Percentiles rank a stretch among this genome's conserved stretches.
Conservation (phyloP, 371 early-diverging fungal genomes). For the Mortierella sp. region DNA sequence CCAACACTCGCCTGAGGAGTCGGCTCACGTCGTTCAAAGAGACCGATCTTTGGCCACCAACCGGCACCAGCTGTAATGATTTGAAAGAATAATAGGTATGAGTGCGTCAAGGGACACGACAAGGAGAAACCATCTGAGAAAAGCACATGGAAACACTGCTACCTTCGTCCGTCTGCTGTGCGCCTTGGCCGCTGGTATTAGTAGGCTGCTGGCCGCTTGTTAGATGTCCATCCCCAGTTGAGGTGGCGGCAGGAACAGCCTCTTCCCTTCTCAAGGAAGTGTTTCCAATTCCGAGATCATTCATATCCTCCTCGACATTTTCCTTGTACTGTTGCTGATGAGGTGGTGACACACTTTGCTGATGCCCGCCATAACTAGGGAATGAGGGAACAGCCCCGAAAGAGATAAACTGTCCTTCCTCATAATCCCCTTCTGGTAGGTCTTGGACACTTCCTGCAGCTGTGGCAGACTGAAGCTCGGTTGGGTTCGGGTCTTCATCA, state of each 20-base stretch:
- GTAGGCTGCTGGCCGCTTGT: conserved; percentile 17
- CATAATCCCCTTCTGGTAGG: conserved; percentile 25
- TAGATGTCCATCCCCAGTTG: not conserved
- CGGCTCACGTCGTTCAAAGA: conserved; percentile 58
- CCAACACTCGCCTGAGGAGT: conserved; percentile 74
- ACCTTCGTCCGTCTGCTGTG: conserved; percentile 12
- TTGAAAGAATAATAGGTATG: too few species aligned
- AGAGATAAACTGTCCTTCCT: conserved; percentile 48
- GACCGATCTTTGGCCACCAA: conserved; percentile 64
- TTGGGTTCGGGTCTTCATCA: conserved; percentile 30
- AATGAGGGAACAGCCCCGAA: conserved; percentile 50
- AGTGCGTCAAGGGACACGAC: too few species aligned
- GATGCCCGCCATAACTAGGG: conserved; percentile 28
- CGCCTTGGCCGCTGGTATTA: conserved; percentile 2
- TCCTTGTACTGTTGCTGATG: conserved; percentile 10
- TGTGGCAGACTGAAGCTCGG: conserved; percentile 10
- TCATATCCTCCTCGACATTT: conserved; percentile 56
- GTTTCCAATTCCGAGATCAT: conserved; percentile 71
- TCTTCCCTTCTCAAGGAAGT: conserved; percentile 52
- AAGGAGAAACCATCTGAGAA: too few species aligned
- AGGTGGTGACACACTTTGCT: not conserved
- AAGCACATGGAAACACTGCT: not conserved
- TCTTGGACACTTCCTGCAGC: conserved; percentile 10
- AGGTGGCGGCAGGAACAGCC: not conserved
- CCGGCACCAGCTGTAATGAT: conserved; percentile 48